A percentile compares a stretch with the other conserved stretches of the same genome.
Evolutionary conservation across 106 monocot species (phyloP).

Genomic region (Apostasia shenzhenica): DNA sequence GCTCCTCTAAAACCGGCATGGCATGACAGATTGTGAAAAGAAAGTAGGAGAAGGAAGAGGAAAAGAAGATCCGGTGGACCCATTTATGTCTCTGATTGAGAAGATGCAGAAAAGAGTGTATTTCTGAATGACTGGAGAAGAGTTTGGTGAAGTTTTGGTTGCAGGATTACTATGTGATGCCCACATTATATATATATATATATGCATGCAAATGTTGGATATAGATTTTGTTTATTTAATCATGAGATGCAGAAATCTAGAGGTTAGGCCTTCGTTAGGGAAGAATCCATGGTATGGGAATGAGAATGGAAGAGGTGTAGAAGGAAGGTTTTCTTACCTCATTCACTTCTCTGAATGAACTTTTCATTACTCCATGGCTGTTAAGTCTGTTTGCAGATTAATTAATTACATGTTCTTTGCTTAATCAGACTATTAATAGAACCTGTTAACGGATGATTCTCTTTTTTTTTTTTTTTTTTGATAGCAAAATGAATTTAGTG

Average conservation of each 20-base stretch:
- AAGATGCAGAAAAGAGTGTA: neutral
- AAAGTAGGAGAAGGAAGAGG: neutral
- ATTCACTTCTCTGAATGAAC: neutral
- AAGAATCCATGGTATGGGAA: neutral
- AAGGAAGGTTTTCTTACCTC: constrained; percentile 4
- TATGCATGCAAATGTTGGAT: neutral
- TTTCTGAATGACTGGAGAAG: neutral
- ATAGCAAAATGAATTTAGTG: no score
- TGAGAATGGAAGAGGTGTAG: constrained; percentile 2
- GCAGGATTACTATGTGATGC: neutral
- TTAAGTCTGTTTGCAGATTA: no score
- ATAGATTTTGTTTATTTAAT: neutral
- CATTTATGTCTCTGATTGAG: neutral
- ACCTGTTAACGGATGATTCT: no score
- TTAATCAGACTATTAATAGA: no score
- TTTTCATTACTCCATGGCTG: neutral
- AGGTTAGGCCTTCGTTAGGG: constrained; percentile 3
- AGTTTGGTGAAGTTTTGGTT: neutral
- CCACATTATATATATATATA: constrained; percentile 1
- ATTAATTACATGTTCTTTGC: no score
- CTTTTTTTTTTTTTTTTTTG: no score
- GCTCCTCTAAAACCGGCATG: neutral
- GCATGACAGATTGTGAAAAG: neutral
- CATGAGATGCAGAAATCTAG: neutral
- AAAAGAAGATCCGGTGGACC: neutral